These are phyloP conservation scores for Helianthus tuberosus DNA, from an alignment of 129 eudicot species.

Conservation along the genomic window DNA sequence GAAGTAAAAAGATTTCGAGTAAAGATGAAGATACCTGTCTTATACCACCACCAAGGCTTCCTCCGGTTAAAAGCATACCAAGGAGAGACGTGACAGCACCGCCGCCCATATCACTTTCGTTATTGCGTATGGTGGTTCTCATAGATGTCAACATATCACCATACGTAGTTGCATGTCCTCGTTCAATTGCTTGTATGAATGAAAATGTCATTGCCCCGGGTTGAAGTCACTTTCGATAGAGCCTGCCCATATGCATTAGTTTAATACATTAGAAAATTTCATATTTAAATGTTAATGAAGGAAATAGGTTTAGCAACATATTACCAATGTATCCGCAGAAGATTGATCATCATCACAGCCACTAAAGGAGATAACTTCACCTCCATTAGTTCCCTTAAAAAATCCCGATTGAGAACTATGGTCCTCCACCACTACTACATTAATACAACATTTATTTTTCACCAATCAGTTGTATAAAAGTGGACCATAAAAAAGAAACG, in stretches of 20 bases:
- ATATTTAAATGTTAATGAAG: neutral
- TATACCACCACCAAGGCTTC: constrained; percentile 58
- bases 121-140: constrained; percentile 79
- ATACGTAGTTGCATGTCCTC: constrained; percentile 67
- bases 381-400: constrained; percentile 93
- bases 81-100: constrained; percentile 70
- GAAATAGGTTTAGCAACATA: neutral
- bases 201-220: constrained; percentile 96
- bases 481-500: neutral
- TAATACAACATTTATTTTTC: neutral
- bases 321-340: constrained; percentile 85
- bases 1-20: neutral
- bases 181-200: constrained; percentile 90
- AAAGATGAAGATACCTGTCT: constrained; percentile 57
- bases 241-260: constrained; percentile 45
- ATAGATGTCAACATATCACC: constrained; percentile 81
- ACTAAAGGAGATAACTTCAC: constrained; percentile 91
- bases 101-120: constrained; percentile 44
- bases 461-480: neutral
- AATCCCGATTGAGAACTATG: constrained; percentile 86
- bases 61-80: constrained; percentile 84
- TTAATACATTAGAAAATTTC: neutral
- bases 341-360: constrained; percentile 97
- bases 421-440: constrained; percentile 93
- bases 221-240: constrained; percentile 85